Conservation (phyloP, 495 filamentous ascomycete species). For the Xanthoparmelia taractica region DNA sequence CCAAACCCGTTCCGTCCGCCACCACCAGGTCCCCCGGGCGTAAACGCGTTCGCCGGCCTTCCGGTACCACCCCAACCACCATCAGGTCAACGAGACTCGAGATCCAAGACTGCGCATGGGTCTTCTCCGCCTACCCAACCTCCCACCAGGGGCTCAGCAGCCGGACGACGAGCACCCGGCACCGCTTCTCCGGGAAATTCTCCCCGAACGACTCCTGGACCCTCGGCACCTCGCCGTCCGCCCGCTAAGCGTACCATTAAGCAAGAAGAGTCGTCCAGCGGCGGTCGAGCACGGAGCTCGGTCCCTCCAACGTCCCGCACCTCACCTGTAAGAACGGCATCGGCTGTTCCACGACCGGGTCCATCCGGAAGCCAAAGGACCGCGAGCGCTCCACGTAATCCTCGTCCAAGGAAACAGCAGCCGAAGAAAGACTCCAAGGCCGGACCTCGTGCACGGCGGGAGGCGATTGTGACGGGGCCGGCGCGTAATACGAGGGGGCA, state of each 20-base stretch:
- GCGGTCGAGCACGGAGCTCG: background rate
- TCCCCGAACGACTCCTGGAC: background rate
- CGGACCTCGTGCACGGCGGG: background rate
- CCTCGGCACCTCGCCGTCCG: background rate
- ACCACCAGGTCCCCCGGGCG: background rate
- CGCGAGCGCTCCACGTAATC: background rate
- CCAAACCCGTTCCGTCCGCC: background rate
- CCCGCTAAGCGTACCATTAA: background rate
- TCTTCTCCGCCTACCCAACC: background rate
- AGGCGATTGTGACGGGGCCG: background rate
- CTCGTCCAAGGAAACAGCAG: background rate
- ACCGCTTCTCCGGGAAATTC: background rate
- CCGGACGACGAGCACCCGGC: background rate
- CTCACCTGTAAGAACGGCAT: background rate
- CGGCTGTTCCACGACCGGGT: background rate
- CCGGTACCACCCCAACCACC: background rate
- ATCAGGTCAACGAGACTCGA: background rate
- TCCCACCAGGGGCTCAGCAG: background rate
- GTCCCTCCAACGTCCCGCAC: background rate
- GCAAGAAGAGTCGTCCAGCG: background rate
- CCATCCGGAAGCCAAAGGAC: background rate
- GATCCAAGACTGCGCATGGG: background rate
- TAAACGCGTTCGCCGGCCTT: background rate
- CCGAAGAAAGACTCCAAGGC: background rate
- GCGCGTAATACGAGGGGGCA: constrained; percentile 11